A percentile compares a stretch with the other conserved stretches of the same genome.
phyloP scores from a whole-genome alignment of 78 protist genomes.

The Polysphondylium violaceum region DNA sequence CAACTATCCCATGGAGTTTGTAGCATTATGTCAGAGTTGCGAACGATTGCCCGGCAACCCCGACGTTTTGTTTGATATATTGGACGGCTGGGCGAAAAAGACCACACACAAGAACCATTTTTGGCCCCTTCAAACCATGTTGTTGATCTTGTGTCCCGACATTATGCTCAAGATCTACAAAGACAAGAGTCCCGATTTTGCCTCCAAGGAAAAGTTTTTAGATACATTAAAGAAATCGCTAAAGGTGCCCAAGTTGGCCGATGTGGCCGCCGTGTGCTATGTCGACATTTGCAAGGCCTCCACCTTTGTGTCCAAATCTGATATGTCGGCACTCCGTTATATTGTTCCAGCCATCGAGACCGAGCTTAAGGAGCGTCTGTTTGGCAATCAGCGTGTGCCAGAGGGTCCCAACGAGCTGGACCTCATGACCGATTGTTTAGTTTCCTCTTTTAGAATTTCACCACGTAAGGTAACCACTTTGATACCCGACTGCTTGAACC shows the following conservation, averaged over 20 bases:
- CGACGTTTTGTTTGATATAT: constrained; percentile 65
- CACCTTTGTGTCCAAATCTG: constrained; percentile 77
- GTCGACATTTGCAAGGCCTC: constrained; percentile 87
- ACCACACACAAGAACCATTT: constrained; percentile 60
- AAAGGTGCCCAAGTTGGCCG: constrained; percentile 37
- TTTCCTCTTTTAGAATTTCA: constrained; percentile 30
- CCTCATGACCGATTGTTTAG: constrained; percentile 54
- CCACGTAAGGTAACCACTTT: constrained; percentile 17
- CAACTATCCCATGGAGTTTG: constrained; percentile 79
- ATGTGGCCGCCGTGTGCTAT: constrained; percentile 72
- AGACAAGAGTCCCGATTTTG: constrained; percentile 15
- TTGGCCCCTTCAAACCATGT: constrained; percentile 85
- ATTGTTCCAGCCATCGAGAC: constrained; percentile 75
- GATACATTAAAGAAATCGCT: constrained; percentile 43
- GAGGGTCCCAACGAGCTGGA: constrained; percentile 66
- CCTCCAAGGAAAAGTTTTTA: constrained; percentile 51
- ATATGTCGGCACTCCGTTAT: constrained; percentile 78
- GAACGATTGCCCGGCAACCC: constrained; percentile 75
- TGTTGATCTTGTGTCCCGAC: constrained; percentile 82
- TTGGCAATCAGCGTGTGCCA: constrained; percentile 13
- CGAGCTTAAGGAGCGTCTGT: constrained; percentile 55
- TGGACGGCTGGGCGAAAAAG: constrained; percentile 62
- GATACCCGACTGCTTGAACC: background rate
- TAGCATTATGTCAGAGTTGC: constrained; percentile 50
- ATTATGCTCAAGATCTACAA: constrained; percentile 51